Evolutionary conservation across 176 grass and related monocot species (phyloP), one percentile per base, ranked within the genome.

Genomic region (Aechmea fasciata): DNA sequence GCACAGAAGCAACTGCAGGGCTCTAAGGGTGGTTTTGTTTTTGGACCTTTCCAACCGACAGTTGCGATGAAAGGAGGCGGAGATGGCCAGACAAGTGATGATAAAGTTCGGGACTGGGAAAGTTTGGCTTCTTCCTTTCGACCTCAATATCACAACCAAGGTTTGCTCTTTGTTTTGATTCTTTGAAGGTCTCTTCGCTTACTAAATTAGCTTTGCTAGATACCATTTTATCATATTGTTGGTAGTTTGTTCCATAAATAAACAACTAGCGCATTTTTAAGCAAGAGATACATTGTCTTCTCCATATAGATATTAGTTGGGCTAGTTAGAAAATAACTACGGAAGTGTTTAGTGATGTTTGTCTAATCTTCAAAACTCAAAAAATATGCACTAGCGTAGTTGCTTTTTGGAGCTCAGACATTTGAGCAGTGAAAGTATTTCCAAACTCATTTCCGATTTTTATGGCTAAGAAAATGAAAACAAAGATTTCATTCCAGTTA

Each of bases 101-200:
- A 87, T 57, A 81, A 50, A 49, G 57, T 72, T 73, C 68, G 78
- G 47, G 79, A 93, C 54, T 99, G 89, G 82, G 89, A 90, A 62
- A 92, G 49, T 71, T 69, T 99, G 73, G 85, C 87, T 52, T 59
- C 75, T 75, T 80, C 80, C 63, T 83, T 99, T 77, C 70, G 77
- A 14, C 89, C 82, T 0, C 84, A 87, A 59, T 93, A 93, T 83
- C 89, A 85, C 64, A 99, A 93, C 72, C 82, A 92, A 90, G 94
- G 94, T 99, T 33, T 15, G 71, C 67, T 81, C 11, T 64, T 68
- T 47, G n/a, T 41, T 67, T 74, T 33, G 9, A 71, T 75, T 2
- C 11, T 1, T 8, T 33, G 14, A 15, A 55, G 11, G 11, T 57
- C 52, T 17, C 14, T 23, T 17, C 14, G 5, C 18, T 33, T n/a